phyloP scores from a whole-genome alignment of 1,284 basidiomycete genomes.

The Boletus smithii region DNA sequence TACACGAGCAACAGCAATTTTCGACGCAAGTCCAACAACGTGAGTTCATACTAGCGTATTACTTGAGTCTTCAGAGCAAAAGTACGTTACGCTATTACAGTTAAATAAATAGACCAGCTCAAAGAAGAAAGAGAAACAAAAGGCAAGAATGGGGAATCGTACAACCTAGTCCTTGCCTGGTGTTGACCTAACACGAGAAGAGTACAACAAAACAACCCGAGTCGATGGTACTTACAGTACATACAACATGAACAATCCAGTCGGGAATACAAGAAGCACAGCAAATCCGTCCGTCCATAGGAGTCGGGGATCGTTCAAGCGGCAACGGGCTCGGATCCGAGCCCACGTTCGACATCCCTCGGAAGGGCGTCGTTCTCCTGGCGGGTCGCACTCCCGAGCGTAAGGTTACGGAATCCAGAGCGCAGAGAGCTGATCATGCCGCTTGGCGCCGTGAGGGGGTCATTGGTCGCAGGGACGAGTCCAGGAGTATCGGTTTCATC shows the following conservation, averaged over 20 bases:
- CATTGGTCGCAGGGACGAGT: not conserved
- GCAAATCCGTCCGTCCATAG: not conserved
- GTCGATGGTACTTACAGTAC: not conserved
- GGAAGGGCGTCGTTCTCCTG: conserved; percentile 27
- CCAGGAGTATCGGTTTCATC: not conserved
- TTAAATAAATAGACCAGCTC: not conserved
- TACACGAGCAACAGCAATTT: too few species aligned
- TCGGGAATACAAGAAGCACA: conserved; percentile 1
- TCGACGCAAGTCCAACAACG: too few species aligned
- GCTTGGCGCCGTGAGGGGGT: conserved; percentile 19
- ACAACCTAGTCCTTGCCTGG: not conserved
- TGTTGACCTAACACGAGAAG: not conserved
- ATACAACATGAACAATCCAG: conserved; percentile 1
- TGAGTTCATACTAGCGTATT: not conserved
- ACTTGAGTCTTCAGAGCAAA: not conserved
- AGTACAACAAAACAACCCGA: not conserved
- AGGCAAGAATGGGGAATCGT: not conserved
- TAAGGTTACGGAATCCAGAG: conserved; percentile 33
- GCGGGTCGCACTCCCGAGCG: conserved; percentile 17
- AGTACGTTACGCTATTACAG: not conserved
- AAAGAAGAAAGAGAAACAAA: not conserved
- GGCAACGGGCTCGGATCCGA: conserved; percentile 15
- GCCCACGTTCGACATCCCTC: conserved; percentile 39
- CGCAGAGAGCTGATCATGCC: conserved; percentile 36
- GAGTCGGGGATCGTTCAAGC: conserved; percentile 10